phyloP scores from a whole-genome alignment of 2,329 filamentous ascomycete species.

The Cladosporium colombiae region DNA sequence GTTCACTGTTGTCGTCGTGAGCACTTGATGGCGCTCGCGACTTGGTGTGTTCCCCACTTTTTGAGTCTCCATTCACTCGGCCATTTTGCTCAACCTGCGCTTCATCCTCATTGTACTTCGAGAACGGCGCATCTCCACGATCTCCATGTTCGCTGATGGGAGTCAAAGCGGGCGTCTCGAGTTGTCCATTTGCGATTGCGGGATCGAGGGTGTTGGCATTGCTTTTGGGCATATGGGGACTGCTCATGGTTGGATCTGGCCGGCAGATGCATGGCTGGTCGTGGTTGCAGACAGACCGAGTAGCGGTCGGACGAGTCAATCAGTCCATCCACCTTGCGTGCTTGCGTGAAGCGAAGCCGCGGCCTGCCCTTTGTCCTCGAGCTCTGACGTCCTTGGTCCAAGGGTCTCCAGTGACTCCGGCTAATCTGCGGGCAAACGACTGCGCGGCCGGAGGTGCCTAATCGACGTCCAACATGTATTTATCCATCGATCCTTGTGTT shows the following conservation, averaged over 20 bases:
- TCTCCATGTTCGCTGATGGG: conserved; percentile 33
- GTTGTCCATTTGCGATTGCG: conserved; percentile 24
- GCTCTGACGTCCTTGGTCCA: conserved; percentile 1
- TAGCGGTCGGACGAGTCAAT: background rate
- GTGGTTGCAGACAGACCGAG: background rate
- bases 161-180: conserved; percentile 33
- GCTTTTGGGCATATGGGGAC: background rate
- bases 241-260: conserved; percentile 16
- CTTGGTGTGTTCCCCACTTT: background rate
- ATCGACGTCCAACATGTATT: background rate
- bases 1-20: background rate
- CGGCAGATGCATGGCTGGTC: conserved; percentile 14
- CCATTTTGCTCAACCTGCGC: background rate
- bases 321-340: background rate
- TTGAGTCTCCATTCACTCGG: background rate
- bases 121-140: conserved; percentile 11
- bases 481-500: background rate
- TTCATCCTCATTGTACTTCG: conserved; percentile 18
- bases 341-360: background rate
- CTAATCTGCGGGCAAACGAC: background rate
- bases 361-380: conserved; percentile 10
- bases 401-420: background rate
- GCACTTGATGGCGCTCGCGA: background rate
- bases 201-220: background rate
- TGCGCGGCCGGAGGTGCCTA: conserved; percentile 25